Base-by-base conservation (phyloP, 2,329 filamentous ascomycete species). In the Bipolaris gigantea region DNA sequence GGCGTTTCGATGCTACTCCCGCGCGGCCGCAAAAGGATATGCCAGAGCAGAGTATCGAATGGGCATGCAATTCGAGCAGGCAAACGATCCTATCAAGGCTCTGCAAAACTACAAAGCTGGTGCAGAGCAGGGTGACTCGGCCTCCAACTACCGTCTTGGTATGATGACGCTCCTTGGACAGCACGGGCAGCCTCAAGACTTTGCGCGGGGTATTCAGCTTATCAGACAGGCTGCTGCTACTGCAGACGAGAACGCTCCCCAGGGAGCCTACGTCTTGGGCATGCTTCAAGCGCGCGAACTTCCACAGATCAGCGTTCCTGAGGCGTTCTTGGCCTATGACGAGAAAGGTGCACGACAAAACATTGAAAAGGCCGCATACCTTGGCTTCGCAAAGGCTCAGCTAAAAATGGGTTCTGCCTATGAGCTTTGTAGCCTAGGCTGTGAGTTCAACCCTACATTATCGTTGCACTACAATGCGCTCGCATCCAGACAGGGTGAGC, bases 81-180 rank as follows among this genome's bases (percentile, higher is more conserved):
- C 92, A 4, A 96, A 96, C 70, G 93, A 99, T 69, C 88, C 92
- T 56, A 83, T 87, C 59, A 97, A 96, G 73, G 94, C 94, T 5
- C 86, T 97, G 69, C 87, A 88, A 67, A 92, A 97, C 74, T 99
- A 97, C 75, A 86, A 91, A 61, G 83, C 85, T 43, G 94, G 94
- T 45, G 86, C 94, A 45, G 83, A 85, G 45, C 79, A 87, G 63
- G 86, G 87, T 21, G 94, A 99, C 76, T 96, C 94, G 15, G 94
- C 94, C 3, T 92, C 92, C 5, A 88, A 86, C 70, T 89, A 88
- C 67, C 87, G 94, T 55, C 80, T 99, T 64, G 94, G 94, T 53
- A 99, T 99, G 94, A 96, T 99, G 89, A 92, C 89, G 55, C 80
- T 99, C 47, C 83, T 97, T 50, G 94, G 94, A 25, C 94, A 99